Percentiles rank a stretch among this genome's conserved stretches.
phyloP scores from a whole-genome alignment of 2,329 filamentous ascomycete species.

The Tothia fuscella region DNA sequence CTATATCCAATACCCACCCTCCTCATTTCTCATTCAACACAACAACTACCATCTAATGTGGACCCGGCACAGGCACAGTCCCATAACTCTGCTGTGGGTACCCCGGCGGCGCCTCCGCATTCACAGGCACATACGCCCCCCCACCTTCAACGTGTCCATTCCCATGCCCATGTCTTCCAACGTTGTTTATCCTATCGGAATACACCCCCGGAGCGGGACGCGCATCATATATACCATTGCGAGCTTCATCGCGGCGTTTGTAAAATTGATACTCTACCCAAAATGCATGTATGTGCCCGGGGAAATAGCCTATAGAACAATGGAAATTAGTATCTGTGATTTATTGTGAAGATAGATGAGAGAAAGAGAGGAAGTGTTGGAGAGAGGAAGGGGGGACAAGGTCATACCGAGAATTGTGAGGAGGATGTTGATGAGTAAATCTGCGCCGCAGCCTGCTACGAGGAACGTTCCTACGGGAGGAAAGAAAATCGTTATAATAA shows the following conservation, averaged over 20 bases:
- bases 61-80: conserved; percentile 1
- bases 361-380: not conserved
- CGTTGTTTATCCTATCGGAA: conserved; percentile 45
- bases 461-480: conserved; percentile 38
- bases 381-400: no score
- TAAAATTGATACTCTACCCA: conserved; percentile 78
- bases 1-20: no score
- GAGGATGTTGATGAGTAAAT: conserved; percentile 37
- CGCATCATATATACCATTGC: conserved; percentile 43
- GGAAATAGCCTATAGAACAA: no score
- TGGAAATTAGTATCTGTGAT: no score
- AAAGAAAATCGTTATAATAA: conserved; percentile 35
- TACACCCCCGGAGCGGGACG: conserved; percentile 56
- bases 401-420: conserved; percentile 35
- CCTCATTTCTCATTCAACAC: no score
- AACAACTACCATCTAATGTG: no score
- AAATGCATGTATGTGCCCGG: conserved; percentile 63
- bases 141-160: not conserved
- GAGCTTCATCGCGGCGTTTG: conserved; percentile 53
- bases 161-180: not conserved
- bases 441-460: conserved; percentile 37
- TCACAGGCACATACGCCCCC: not conserved
- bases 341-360: not conserved
- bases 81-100: conserved; percentile 4
- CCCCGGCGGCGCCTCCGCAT: conserved; percentile 1